Evolutionary conservation across 768 basidiomycete species (phyloP).

Genomic region (Mycena pura): DNA sequence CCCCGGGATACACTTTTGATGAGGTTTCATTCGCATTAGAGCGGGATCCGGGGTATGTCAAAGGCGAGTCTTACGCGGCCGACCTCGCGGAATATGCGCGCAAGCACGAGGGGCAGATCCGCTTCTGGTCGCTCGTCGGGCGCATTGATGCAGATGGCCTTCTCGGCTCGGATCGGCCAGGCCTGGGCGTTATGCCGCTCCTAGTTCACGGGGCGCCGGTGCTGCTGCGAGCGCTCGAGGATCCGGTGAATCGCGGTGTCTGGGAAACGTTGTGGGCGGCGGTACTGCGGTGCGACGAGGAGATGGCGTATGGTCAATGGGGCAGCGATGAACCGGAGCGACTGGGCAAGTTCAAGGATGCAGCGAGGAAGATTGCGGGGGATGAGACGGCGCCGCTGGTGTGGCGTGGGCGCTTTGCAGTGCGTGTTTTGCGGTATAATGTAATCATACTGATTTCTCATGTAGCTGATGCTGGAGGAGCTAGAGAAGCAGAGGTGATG

Average conservation of each 20-base stretch:
- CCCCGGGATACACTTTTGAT: neutral
- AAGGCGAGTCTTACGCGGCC: neutral
- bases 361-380: neutral
- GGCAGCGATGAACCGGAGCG: too few species aligned
- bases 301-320: conserved; percentile 9
- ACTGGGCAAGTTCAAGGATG: neutral
- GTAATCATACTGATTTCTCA: neutral
- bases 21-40: neutral
- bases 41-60: neutral
- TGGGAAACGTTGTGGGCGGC: conserved; percentile 19
- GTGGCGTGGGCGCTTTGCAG: neutral
- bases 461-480: neutral
- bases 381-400: neutral
- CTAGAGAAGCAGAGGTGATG: conserved; percentile 1
- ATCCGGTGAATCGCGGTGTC: conserved; percentile 2
- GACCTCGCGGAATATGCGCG: conserved; percentile 9
- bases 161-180: too few species aligned
- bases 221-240: conserved; percentile 8
- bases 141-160: conserved; percentile 3
- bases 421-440: neutral
- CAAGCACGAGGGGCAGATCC: conserved; percentile 6
- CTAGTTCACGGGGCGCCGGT: neutral
- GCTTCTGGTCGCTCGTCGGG: conserved; percentile 18
- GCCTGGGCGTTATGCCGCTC: neutral
- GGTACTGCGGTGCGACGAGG: neutral